Evolutionary conservation across 495 filamentous ascomycete species (phyloP).

Genomic region (Recurvomyces mirabilis): DNA sequence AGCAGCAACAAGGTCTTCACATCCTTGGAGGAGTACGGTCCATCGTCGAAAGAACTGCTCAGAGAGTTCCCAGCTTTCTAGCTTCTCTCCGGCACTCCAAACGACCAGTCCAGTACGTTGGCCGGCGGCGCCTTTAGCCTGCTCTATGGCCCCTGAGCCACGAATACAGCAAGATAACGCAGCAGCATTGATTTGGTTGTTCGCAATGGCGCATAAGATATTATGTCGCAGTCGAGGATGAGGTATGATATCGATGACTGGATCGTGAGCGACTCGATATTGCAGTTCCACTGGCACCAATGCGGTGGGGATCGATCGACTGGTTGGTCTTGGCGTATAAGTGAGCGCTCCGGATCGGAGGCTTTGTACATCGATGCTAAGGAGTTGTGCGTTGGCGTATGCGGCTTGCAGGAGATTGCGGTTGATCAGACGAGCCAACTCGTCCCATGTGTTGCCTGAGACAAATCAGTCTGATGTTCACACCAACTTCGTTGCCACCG

Average conservation of each 20-base stretch:
- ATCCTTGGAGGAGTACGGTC: constrained; percentile 6
- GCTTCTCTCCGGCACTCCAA: constrained; percentile 6
- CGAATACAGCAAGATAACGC: constrained; percentile 5
- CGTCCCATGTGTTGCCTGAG: no score
- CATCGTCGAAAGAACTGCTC: constrained; percentile 12
- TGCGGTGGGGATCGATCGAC: constrained; percentile 3
- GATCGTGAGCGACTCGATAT: constrained; percentile 15
- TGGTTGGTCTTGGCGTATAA: constrained; percentile 4
- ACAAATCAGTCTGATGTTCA: no score
- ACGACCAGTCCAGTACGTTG: constrained; percentile 15
- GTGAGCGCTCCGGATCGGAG: constrained; percentile 5
- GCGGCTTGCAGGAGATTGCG: constrained; percentile 14
- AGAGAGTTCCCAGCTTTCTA: constrained; percentile 15
- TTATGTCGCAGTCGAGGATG: constrained; percentile 15
- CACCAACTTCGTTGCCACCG: no score
- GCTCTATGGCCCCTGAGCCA: constrained; percentile 8
- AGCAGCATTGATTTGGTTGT: constrained; percentile 2
- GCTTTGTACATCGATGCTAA: constrained; percentile 5
- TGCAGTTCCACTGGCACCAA: constrained; percentile 12
- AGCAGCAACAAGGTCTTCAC: constrained; percentile 13
- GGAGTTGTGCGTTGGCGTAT: constrained; percentile 1
- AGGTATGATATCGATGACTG: constrained; percentile 16
- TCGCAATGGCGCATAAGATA: constrained; percentile 10
- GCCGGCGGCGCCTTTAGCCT: constrained; percentile 5
- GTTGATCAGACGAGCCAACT: constrained; percentile 16